A percentile compares a stretch with the other conserved stretches of the same genome.
These are phyloP conservation scores for Populus trichocarpa DNA, from an alignment of 441 rosid species.

Conservation along the genomic window DNA sequence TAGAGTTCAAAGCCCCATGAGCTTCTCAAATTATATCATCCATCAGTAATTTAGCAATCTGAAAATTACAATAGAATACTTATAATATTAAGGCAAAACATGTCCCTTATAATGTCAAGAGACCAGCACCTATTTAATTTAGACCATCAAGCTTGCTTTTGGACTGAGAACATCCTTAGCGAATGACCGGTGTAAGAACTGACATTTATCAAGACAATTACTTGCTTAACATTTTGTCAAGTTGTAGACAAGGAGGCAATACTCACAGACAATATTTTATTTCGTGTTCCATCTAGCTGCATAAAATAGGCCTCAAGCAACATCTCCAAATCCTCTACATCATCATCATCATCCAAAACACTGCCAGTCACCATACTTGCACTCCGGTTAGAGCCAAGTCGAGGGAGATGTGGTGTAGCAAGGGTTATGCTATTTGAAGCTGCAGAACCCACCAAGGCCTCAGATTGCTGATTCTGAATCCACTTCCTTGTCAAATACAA, in stretches of 20 bases:
- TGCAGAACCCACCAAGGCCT: constrained; percentile 47
- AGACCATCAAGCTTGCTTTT: not conserved
- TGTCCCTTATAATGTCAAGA: not conserved
- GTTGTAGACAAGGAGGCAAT: not conserved
- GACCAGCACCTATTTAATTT: not conserved
- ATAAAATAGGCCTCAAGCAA: constrained; percentile 92
- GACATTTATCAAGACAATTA: not conserved
- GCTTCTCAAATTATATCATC: not conserved
- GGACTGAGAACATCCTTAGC: not conserved
- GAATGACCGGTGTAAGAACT: not conserved
- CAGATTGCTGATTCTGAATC: constrained; percentile 78
- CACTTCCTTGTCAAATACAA: constrained; percentile 79
- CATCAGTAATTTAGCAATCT: not conserved
- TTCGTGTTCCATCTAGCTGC: constrained; percentile 93
- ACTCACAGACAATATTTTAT: constrained; percentile 91
- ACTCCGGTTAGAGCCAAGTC: constrained; percentile 59
- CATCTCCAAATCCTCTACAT: constrained; percentile 93
- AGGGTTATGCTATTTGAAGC: constrained; percentile 41
- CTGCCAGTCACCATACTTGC: constrained; percentile 59
- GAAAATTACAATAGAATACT: not conserved
- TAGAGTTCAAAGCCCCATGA: not conserved
- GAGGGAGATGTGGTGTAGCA: constrained; percentile 35
- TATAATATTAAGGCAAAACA: not conserved
- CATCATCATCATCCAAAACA: constrained; percentile 52
- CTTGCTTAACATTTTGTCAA: not conserved